Evolutionary conservation across 2,329 filamentous ascomycete species (phyloP).

Genomic region (Ophiostoma montium): DNA sequence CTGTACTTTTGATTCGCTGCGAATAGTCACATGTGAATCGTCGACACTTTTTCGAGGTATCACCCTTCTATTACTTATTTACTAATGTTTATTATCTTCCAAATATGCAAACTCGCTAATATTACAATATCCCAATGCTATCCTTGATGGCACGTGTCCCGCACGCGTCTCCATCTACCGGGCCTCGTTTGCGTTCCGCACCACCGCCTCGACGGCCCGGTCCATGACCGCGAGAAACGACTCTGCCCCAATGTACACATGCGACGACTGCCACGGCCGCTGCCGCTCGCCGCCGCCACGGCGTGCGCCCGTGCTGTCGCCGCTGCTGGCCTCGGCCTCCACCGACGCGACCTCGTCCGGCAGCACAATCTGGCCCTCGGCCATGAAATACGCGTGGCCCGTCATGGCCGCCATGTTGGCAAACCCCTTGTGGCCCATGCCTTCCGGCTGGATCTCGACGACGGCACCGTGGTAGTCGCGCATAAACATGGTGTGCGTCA

Average conservation of each 20-base stretch:
- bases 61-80: too few species aligned
- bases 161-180: background rate
- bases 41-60: too few species aligned
- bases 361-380: conserved; percentile 16
- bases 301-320: too few species aligned
- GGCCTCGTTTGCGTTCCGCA: background rate
- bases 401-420: conserved; percentile 27
- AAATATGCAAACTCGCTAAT: too few species aligned
- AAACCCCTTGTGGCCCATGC: conserved; percentile 24
- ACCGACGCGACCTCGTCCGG: background rate
- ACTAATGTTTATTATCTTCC: too few species aligned
- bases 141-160: background rate
- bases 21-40: too few species aligned
- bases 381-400: conserved; percentile 24
- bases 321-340: background rate
- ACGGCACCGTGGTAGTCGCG: conserved; percentile 19
- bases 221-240: conserved; percentile 10
- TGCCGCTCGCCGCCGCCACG: background rate
- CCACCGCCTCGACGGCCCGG: conserved; percentile 8
- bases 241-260: conserved; percentile 8
- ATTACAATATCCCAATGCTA: background rate
- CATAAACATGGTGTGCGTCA: conserved; percentile 29
- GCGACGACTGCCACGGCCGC: conserved; percentile 6
- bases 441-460: conserved; percentile 28
- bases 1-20: too few species aligned